Evolutionary conservation across 2,329 filamentous ascomycete species (phyloP), one percentile per base, ranked within the genome.

Genomic region (Colletotrichum sp.): DNA sequence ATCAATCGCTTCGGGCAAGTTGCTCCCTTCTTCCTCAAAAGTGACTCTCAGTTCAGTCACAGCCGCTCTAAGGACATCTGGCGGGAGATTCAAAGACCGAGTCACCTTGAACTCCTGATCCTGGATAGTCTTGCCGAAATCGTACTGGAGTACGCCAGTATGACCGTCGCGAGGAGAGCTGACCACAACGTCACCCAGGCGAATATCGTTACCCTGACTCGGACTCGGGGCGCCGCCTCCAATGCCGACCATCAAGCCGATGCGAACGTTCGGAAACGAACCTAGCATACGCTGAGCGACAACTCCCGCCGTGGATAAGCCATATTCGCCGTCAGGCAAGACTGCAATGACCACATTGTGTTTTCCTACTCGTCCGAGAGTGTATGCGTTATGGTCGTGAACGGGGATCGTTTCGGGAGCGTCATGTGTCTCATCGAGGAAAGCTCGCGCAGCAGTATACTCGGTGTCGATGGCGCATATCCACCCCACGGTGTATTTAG

Each of bases 141-240:
- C 75, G 48, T 78, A 78, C 9, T 77, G 64, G 6, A 77, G 55
- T 1, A 77, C 71, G 3, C 72, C 77, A 2, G 69, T 65, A 1
- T 59, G 7, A 0, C 59, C 57, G 1, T 57, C 52, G 2, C 36
- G 18, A 3, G 67, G 36, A 16, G 34, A 67, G 9, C 74, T 72
- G 7, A 73, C 59, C 2, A 72, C 70, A 5, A 72, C 32, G 21
- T 64, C 26, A 7, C 52, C 52, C 0, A 66, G 87, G 5, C 84
- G 81, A 1, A 86, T 81, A n/a, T 87, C 84, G 18, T 26, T 6
- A 7, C 26, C 26, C 26, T 82, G 71, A 7, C 80, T 74, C 2
- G 7, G 55, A 15, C 9, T 28, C 74, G 85, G 84, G 0, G 80
- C 83, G 3, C 83, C 85, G 3, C 84, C 84, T 0, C 80, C 83